Percentiles rank a stretch among this genome's conserved stretches.
These are phyloP conservation scores for Tremella yokohamensis DNA, from an alignment of 768 basidiomycete genomes.

Conservation along the genomic window DNA sequence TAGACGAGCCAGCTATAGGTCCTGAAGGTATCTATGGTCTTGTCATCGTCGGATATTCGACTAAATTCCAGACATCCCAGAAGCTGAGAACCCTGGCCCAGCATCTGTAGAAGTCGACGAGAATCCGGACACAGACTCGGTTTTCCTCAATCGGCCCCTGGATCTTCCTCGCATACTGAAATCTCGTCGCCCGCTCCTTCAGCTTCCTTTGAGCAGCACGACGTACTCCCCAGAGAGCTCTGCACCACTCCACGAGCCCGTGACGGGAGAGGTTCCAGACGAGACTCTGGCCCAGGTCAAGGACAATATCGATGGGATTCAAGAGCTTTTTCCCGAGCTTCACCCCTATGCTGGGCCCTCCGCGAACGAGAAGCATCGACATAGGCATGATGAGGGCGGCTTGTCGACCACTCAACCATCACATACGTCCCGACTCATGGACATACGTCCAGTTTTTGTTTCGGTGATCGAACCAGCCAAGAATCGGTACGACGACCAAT, in stretches of 20 bases:
- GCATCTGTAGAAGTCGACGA: too few relatives aligned
- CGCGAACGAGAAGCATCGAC: constrained; percentile 60
- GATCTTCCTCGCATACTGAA: not conserved
- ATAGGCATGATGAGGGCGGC: constrained; percentile 68
- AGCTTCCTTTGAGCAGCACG: not conserved
- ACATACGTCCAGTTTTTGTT: constrained; percentile 74
- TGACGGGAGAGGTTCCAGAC: not conserved
- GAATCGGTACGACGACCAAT: constrained; percentile 68
- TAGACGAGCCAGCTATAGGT: constrained; percentile 30
- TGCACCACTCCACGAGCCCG: too few relatives aligned
- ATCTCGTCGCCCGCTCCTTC: constrained; percentile 4
- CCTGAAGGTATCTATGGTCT: constrained; percentile 25
- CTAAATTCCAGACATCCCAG: constrained; percentile 24
- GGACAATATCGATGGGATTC: constrained; percentile 32
- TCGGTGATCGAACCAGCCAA: constrained; percentile 77
- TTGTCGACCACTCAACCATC: constrained; percentile 66
- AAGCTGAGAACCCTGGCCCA: constrained; percentile 2
- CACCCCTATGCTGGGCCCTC: constrained; percentile 55
- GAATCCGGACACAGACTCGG: too few relatives aligned
- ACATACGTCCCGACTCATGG: constrained; percentile 73
- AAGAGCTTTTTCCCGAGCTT: constrained; percentile 75
- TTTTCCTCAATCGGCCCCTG: too few relatives aligned
- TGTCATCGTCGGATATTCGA: not conserved
- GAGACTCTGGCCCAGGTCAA: constrained; percentile 51
- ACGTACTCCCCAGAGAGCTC: not conserved